A percentile compares a stretch with the other conserved stretches of the same genome.
Conservation (phyloP, 1,139 yeast genomes). For the Sugiyamaella neomexicana region DNA sequence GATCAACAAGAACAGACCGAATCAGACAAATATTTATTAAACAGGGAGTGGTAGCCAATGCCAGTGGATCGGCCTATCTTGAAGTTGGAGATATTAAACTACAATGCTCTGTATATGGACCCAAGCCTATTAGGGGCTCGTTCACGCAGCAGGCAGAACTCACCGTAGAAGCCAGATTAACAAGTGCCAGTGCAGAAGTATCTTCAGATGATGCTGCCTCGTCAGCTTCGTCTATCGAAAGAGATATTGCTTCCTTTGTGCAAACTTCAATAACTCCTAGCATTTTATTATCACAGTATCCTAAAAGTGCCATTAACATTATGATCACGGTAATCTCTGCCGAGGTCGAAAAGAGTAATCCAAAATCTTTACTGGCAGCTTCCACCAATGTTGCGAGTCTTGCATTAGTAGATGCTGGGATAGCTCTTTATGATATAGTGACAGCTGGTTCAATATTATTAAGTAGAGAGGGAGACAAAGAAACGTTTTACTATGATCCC, state of each 20-base stretch:
- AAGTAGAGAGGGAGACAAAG: constrained; percentile 4
- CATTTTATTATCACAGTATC: constrained; percentile 70
- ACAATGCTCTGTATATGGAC: constrained; percentile 80
- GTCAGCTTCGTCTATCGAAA: constrained; percentile 43
- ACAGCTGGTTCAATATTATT: constrained; percentile 61
- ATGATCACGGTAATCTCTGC: constrained; percentile 67
- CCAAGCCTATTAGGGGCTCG: constrained; percentile 79
- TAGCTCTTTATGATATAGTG: constrained; percentile 75
- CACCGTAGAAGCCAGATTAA: constrained; percentile 64
- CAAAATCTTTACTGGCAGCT: constrained; percentile 41
- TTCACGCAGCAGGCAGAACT: constrained; percentile 69
- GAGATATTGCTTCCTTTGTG: constrained; percentile 54
- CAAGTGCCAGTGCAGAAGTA: constrained; percentile 40
- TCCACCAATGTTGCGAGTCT: constrained; percentile 61
- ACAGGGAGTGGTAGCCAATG: constrained; percentile 65
- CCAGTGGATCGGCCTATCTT: constrained; percentile 80
- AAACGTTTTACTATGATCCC: constrained; percentile 22
- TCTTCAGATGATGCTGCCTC: constrained; percentile 37
- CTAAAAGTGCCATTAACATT: constrained; percentile 84
- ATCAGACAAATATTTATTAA: constrained; percentile 37
- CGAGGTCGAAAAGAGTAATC: constrained; percentile 31
- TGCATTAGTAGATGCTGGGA: constrained; percentile 81
- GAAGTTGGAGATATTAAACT: constrained; percentile 66
- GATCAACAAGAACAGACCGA: constrained; percentile 5
- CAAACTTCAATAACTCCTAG: constrained; percentile 61